These are phyloP conservation scores for Albugo laibachii DNA, from an alignment of 352 stramenopile genomes.

Conservation along the genomic window DNA sequence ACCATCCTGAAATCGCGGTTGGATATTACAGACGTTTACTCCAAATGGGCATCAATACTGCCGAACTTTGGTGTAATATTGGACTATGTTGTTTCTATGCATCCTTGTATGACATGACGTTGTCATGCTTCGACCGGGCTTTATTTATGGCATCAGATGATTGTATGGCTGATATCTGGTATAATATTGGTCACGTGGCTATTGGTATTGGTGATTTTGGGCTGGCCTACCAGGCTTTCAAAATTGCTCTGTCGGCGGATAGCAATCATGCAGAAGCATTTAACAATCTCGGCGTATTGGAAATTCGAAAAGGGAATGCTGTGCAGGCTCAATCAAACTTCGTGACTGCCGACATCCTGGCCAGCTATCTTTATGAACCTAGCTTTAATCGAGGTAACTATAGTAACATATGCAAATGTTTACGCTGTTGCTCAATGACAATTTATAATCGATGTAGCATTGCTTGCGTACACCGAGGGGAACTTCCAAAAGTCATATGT, in stretches of 20 bases:
- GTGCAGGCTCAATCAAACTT: slow-evolving; percentile 76
- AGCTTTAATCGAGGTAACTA: slow-evolving; percentile 74
- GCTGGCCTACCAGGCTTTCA: slow-evolving; percentile 87
- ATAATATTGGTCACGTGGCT: slow-evolving; percentile 86
- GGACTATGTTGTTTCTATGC: slow-evolving; percentile 89
- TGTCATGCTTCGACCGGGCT: slow-evolving; percentile 85
- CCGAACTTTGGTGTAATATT: slow-evolving; percentile 90
- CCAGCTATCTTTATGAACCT: slow-evolving; percentile 81
- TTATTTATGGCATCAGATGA: slow-evolving; percentile 77
- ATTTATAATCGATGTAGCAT: slow-evolving; percentile 16
- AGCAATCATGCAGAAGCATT: slow-evolving; percentile 82
- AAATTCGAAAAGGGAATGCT: slow-evolving; percentile 76
- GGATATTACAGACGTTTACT: slow-evolving; percentile 86
- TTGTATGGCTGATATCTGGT: slow-evolving; percentile 86
- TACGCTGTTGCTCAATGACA: background rate
- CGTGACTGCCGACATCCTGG: slow-evolving; percentile 47
- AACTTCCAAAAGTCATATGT: slow-evolving; percentile 82
- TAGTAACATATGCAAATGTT: background rate
- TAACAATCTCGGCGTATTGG: slow-evolving; percentile 83
- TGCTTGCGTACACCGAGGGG: slow-evolving; percentile 80
- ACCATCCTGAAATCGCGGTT: slow-evolving; percentile 81
- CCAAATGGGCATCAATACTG: slow-evolving; percentile 81
- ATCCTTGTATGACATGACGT: slow-evolving; percentile 86
- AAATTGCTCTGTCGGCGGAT: slow-evolving; percentile 83
- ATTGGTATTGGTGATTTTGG: slow-evolving; percentile 85